Evolutionary conservation across 2,329 filamentous ascomycete genomes (phyloP).

Genomic region (Exophiala sp.): DNA sequence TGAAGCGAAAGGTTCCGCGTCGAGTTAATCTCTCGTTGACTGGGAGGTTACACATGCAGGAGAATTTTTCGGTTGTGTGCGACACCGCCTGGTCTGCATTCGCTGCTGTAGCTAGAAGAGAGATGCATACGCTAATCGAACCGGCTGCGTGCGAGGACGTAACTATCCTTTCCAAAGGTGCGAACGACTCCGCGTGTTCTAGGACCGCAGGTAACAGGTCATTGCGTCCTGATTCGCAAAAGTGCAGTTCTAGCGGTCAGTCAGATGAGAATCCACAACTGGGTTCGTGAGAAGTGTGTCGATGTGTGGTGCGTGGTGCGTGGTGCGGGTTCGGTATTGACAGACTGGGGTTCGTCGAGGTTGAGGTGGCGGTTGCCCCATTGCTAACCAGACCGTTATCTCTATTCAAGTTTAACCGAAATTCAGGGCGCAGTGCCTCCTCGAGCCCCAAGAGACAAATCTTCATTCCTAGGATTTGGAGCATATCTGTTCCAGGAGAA

Average conservation of each 20-base stretch:
- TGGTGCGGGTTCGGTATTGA: not conserved
- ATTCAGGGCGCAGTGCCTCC: conserved; percentile 8
- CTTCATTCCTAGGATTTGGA: too few species aligned
- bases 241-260: conserved; percentile 8
- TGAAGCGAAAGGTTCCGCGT: not conserved
- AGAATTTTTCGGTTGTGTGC: not conserved
- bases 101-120: conserved; percentile 1
- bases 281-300: not conserved
- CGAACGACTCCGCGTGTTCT: too few species aligned
- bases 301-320: not conserved
- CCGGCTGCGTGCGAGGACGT: not conserved
- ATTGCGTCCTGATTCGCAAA: conserved; percentile 14
- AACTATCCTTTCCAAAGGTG: not conserved
- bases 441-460: too few species aligned
- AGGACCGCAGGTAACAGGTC: not conserved
- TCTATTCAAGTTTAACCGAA: conserved; percentile 10
- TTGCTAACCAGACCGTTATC: conserved; percentile 6
- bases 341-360: not conserved
- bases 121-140: not conserved
- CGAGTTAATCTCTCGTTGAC: not conserved
- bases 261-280: not conserved
- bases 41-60: conserved; percentile 4
- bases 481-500: not conserved
- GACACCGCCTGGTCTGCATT: not conserved
- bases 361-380: not conserved